phyloP scores from a whole-genome alignment of 2,329 filamentous ascomycete genomes.

The Elsinoe perseae region DNA sequence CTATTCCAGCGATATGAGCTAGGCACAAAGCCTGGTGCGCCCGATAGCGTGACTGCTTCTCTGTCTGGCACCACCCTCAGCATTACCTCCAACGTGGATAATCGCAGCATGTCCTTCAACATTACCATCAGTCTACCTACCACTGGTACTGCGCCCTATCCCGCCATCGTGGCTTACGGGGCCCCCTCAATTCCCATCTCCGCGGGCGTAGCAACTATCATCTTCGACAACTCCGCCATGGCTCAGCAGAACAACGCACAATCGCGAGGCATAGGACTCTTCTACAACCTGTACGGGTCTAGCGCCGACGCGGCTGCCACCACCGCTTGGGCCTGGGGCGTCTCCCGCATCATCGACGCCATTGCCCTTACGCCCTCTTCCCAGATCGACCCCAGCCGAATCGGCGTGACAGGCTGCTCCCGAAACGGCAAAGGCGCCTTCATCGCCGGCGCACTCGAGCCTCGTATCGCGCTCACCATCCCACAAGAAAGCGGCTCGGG shows the following conservation, averaged over 20 bases:
- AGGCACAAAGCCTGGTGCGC: conserved; percentile 32
- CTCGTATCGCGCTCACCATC: conserved; percentile 53
- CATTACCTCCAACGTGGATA: conserved; percentile 30
- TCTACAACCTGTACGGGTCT: conserved; percentile 53
- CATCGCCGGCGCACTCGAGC: conserved; percentile 52
- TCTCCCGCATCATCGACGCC: conserved; percentile 53
- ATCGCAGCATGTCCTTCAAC: conserved; percentile 32
- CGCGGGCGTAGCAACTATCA: conserved; percentile 48
- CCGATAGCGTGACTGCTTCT: conserved; percentile 28
- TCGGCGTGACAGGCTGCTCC: conserved; percentile 56
- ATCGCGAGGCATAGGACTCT: conserved; percentile 50
- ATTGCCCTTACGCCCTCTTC: conserved; percentile 43
- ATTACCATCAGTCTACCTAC: conserved; percentile 33
- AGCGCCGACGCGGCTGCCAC: conserved; percentile 50
- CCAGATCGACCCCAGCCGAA: conserved; percentile 37
- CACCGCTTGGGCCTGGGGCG: conserved; percentile 58
- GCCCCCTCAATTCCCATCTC: conserved; percentile 50
- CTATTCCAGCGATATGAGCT: conserved; percentile 33
- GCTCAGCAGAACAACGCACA: conserved; percentile 40
- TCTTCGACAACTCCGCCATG: conserved; percentile 53
- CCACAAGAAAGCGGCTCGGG: conserved; percentile 57
- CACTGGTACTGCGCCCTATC: conserved; percentile 42
- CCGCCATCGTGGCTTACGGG: conserved; percentile 52
- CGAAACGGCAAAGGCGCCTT: conserved; percentile 58
- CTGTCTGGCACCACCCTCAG: conserved; percentile 29